Conservation (phyloP, 1,139 yeast species). For the Pichia sp. region DNA sequence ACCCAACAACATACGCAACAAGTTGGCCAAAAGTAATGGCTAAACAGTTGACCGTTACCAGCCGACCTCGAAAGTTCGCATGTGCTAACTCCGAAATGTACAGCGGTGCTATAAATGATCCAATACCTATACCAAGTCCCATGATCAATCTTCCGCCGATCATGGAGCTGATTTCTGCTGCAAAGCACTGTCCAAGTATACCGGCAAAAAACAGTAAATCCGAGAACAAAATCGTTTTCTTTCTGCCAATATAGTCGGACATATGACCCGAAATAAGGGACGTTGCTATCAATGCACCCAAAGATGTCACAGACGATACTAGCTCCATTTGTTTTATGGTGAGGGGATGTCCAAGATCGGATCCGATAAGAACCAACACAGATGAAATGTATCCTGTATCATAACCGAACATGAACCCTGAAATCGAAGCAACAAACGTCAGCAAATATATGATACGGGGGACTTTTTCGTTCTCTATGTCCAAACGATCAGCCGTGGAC, state of each 20-base stretch:
- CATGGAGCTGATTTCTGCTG: conserved; percentile 44
- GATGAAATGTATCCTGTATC: conserved; percentile 57
- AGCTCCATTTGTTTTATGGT: conserved; percentile 43
- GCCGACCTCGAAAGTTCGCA: conserved; percentile 43
- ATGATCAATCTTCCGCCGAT: conserved; percentile 45
- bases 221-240: conserved; percentile 36
- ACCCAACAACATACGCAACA: conserved; percentile 46
- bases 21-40: conserved; percentile 55
- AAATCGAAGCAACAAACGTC: conserved; percentile 32
- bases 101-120: conserved; percentile 48
- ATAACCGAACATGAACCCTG: conserved; percentile 57
- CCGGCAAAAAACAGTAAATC: conserved; percentile 44
- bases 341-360: conserved; percentile 38
- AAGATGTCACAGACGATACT: conserved; percentile 48
- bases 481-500: no score
- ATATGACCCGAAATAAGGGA: conserved; percentile 36
- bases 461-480: no score
- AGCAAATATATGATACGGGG: no score
- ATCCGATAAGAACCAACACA: conserved; percentile 45
- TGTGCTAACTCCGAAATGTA: conserved; percentile 53
- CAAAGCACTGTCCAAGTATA: conserved; percentile 38
- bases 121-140: conserved; percentile 53
- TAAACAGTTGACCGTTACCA: conserved; percentile 47
- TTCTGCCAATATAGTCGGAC: conserved; percentile 44
- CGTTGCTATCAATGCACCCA: conserved; percentile 51